Conservation (phyloP, 169 alveolate genomes). For the Plasmodium reichenowi region DNA sequence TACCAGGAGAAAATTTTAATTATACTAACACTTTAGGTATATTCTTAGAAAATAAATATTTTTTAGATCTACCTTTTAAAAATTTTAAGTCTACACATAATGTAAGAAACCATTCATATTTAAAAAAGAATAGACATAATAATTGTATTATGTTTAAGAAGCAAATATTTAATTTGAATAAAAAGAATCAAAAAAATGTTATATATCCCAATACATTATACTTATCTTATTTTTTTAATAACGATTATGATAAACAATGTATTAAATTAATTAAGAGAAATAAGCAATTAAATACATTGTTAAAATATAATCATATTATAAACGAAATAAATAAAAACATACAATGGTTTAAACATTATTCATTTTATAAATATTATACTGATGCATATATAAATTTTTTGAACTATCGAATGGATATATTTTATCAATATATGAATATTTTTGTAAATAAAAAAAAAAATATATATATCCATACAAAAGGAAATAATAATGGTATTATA, state of each 20-base stretch:
- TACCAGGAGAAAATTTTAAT: constrained; percentile 60
- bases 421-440: constrained; percentile 23
- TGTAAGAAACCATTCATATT: neutral
- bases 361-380: constrained; percentile 70
- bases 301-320: constrained; percentile 21
- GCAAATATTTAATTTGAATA: neutral
- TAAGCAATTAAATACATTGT: neutral
- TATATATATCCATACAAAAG: neutral
- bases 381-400: constrained; percentile 68
- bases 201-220: constrained; percentile 33
- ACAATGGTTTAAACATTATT: constrained; percentile 54
- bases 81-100: neutral
- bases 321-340: constrained; percentile 43
- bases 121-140: neutral
- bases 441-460: constrained; percentile 8
- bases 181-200: neutral
- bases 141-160: neutral
- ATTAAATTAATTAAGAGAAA: constrained; percentile 24
- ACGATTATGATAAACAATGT: neutral
- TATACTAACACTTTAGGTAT: constrained; percentile 28
- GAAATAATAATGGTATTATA: neutral
- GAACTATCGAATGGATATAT: constrained; percentile 42
- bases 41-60: constrained; percentile 55
- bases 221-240: constrained; percentile 15
- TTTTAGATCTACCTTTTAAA: constrained; percentile 15